These are phyloP conservation scores for Thoreauomyces humboldtii DNA, from an alignment of 192 early-diverging fungal genomes.

Conservation along the genomic window DNA sequence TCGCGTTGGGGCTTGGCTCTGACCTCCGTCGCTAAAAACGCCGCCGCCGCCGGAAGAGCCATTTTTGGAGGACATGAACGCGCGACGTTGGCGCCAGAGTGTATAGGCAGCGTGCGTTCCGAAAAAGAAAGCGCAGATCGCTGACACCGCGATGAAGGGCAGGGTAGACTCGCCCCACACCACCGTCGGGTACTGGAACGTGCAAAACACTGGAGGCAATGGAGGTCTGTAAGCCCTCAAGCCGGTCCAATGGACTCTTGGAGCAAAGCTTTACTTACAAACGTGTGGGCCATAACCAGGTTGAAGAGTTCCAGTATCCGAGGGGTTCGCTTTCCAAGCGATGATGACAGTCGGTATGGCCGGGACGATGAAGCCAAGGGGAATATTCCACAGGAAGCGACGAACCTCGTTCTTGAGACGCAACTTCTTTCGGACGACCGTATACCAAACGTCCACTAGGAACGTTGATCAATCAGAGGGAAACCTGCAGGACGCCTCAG, in stretches of 20 bases:
- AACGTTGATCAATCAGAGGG: too few relatives aligned
- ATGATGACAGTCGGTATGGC: conserved; percentile 1
- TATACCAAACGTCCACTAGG: conserved; percentile 22
- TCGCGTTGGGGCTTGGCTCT: background rate
- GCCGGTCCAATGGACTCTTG: too few relatives aligned
- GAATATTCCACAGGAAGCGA: conserved; percentile 21
- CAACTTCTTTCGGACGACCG: background rate
- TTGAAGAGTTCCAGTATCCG: conserved; percentile 1
- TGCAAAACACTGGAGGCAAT: conserved; percentile 27
- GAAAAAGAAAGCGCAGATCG: background rate
- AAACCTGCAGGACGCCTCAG: too few relatives aligned
- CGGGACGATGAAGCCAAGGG: conserved; percentile 6
- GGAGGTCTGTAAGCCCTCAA: too few relatives aligned
- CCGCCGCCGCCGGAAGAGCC: too few relatives aligned
- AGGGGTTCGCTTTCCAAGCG: conserved; percentile 17
- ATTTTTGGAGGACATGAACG: conserved; percentile 1
- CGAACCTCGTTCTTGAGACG: background rate
- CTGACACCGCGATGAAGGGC: conserved; percentile 13
- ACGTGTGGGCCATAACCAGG: conserved; percentile 24
- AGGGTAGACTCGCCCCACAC: conserved; percentile 21
- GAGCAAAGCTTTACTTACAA: too few relatives aligned
- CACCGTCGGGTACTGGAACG: conserved; percentile 11
- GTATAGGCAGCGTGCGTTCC: conserved; percentile 12
- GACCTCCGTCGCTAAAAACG: too few relatives aligned
- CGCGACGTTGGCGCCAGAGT: conserved; percentile 9